Percentiles rank a stretch among this genome's conserved stretches.
These are phyloP conservation scores for Phytomonas sp. DNA, from an alignment of 208 protist species.

Conservation along the genomic window DNA sequence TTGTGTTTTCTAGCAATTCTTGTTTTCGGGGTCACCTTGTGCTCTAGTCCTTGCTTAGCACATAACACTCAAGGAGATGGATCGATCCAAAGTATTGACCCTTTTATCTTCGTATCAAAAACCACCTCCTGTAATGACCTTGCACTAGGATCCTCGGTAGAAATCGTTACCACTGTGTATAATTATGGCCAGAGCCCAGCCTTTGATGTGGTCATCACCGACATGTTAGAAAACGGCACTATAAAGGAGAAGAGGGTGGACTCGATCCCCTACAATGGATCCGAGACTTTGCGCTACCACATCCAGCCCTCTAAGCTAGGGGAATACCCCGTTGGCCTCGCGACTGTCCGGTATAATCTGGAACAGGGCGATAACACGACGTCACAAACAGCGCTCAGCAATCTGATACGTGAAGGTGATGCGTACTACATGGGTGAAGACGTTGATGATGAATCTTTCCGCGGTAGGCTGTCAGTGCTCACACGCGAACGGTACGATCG, in stretches of 20 bases:
- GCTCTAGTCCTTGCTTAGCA: constrained; percentile 12
- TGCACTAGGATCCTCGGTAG: constrained; percentile 58
- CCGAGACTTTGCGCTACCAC: constrained; percentile 61
- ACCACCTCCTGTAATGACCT: constrained; percentile 62
- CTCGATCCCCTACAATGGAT: constrained; percentile 45
- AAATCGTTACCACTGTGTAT: constrained; percentile 62
- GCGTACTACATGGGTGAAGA: constrained; percentile 66
- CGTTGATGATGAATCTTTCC: constrained; percentile 75
- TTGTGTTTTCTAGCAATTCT: neutral
- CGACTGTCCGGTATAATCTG: constrained; percentile 64
- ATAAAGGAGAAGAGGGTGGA: constrained; percentile 38
- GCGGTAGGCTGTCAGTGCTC: constrained; percentile 71
- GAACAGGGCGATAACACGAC: constrained; percentile 49
- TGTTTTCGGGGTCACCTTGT: neutral
- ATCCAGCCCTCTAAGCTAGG: constrained; percentile 59
- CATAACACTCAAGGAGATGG: constrained; percentile 14
- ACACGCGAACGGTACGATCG: constrained; percentile 80
- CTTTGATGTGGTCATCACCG: constrained; percentile 56
- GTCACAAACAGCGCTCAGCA: constrained; percentile 50
- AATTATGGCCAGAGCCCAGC: constrained; percentile 79
- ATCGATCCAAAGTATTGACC: constrained; percentile 10
- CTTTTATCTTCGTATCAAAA: constrained; percentile 78
- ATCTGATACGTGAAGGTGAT: constrained; percentile 71
- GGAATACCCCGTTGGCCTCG: constrained; percentile 53
- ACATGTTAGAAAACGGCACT: constrained; percentile 47